Conservation (phyloP, 140 eudicot species). For the Senecio squalidus region DNA sequence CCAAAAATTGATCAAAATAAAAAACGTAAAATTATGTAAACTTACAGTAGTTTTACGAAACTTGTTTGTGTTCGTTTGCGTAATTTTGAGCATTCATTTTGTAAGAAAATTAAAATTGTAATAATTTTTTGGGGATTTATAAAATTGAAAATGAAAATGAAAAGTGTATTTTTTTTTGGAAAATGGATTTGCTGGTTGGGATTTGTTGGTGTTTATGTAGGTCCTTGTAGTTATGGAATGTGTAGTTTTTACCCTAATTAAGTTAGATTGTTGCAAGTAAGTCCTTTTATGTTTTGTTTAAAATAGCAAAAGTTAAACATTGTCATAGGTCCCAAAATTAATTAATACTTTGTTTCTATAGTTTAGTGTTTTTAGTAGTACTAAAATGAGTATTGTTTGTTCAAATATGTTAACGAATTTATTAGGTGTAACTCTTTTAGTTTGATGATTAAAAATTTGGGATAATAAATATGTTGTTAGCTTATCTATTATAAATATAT, state of each 20-base stretch:
- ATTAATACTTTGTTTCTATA: too few relatives aligned
- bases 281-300: background rate
- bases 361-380: too few relatives aligned
- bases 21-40: slow-evolving; percentile 10
- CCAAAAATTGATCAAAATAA: slow-evolving; percentile 14
- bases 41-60: slow-evolving; percentile 19
- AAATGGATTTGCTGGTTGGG: slow-evolving; percentile 21
- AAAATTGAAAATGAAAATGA: slow-evolving; percentile 7
- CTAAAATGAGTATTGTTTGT: too few relatives aligned
- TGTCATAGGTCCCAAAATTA: too few relatives aligned
- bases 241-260: background rate
- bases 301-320: too few relatives aligned
- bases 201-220: slow-evolving; percentile 14
- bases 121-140: slow-evolving; percentile 19
- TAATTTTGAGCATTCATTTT: slow-evolving; percentile 11
- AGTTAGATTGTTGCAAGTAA: background rate
- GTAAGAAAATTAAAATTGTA: background rate
- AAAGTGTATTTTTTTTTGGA: slow-evolving; percentile 9
- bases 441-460: too few relatives aligned
- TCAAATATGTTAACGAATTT: too few relatives aligned
- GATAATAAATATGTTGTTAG: too few relatives aligned
- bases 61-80: slow-evolving; percentile 11
- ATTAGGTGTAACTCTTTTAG: too few relatives aligned
- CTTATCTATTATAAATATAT: too few relatives aligned
- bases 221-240: slow-evolving; percentile 15